Conservation (phyloP, 495 filamentous ascomycete genomes). For the Xylaria scruposa region DNA sequence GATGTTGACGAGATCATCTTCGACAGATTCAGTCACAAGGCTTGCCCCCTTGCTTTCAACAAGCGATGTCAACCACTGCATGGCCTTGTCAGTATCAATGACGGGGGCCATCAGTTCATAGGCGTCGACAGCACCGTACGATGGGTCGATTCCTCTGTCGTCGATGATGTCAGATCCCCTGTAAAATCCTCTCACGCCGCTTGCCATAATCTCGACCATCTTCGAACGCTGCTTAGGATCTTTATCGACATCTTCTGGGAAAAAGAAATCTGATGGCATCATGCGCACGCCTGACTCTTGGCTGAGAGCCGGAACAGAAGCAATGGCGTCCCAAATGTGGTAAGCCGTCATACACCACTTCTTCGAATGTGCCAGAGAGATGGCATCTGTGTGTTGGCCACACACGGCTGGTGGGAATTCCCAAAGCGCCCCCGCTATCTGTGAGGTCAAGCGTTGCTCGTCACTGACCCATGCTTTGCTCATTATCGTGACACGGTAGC, state of each 20-base stretch:
- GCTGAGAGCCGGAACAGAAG: constrained; percentile 40
- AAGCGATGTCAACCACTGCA: constrained; percentile 52
- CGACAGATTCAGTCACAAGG: constrained; percentile 48
- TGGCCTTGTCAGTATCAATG: constrained; percentile 59
- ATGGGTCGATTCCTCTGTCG: constrained; percentile 43
- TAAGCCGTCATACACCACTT: constrained; percentile 55
- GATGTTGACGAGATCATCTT: constrained; percentile 48
- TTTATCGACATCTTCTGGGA: constrained; percentile 44
- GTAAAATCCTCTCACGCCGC: constrained; percentile 48
- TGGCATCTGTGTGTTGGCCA: constrained; percentile 53
- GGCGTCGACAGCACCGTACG: constrained; percentile 54
- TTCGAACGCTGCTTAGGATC: constrained; percentile 43
- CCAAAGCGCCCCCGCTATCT: constrained; percentile 60
- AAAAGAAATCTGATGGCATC: constrained; percentile 50
- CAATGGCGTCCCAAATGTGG: constrained; percentile 50
- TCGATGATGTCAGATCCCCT: constrained; percentile 46
- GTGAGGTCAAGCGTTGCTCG: constrained; percentile 54
- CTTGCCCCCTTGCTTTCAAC: constrained; percentile 55
- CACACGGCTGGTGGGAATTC: constrained; percentile 58
- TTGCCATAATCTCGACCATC: constrained; percentile 47
- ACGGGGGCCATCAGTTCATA: constrained; percentile 56
- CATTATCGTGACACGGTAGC: constrained; percentile 57
- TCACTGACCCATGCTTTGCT: constrained; percentile 52
- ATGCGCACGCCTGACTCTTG: constrained; percentile 51
- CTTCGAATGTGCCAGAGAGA: constrained; percentile 49